Conservation (phyloP, 768 basidiomycete genomes). For the Suillus fuscotomentosus region DNA sequence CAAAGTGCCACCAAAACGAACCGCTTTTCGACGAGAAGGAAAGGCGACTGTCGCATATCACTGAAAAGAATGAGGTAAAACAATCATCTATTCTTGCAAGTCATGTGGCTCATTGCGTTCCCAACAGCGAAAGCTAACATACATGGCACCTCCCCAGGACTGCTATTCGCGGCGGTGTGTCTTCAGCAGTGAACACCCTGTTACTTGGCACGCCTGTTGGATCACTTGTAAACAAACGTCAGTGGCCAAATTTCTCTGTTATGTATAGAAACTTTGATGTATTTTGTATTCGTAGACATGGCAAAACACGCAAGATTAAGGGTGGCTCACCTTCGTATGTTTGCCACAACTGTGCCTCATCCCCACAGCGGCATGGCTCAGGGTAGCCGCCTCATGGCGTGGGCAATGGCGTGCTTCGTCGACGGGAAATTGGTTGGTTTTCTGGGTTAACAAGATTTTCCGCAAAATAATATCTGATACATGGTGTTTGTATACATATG, state of each 20-base stretch:
- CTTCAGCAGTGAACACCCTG: conserved; percentile 29
- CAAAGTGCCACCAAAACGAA: conserved; percentile 24
- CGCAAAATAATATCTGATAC: background rate
- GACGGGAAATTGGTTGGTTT: background rate
- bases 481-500: background rate
- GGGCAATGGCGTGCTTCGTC: background rate
- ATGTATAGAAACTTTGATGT: background rate
- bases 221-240: background rate
- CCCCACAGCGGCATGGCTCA: conserved; percentile 16
- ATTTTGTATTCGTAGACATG: conserved; percentile 16
- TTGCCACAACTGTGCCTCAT: conserved; percentile 24
- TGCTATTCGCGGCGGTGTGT: conserved; percentile 29
- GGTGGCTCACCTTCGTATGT: conserved; percentile 31
- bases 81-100: background rate
- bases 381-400: conserved; percentile 21
- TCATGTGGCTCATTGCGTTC: background rate
- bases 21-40: conserved; percentile 24
- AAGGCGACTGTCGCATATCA: conserved; percentile 18
- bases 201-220: conserved; percentile 8
- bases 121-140: conserved; percentile 14
- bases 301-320: conserved; percentile 28
- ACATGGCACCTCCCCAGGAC: conserved; percentile 32
- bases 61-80: conserved; percentile 18
- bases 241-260: background rate
- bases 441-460: background rate